Conservation (phyloP, 371 early-diverging fungal genomes). For the Mucor sp. region DNA sequence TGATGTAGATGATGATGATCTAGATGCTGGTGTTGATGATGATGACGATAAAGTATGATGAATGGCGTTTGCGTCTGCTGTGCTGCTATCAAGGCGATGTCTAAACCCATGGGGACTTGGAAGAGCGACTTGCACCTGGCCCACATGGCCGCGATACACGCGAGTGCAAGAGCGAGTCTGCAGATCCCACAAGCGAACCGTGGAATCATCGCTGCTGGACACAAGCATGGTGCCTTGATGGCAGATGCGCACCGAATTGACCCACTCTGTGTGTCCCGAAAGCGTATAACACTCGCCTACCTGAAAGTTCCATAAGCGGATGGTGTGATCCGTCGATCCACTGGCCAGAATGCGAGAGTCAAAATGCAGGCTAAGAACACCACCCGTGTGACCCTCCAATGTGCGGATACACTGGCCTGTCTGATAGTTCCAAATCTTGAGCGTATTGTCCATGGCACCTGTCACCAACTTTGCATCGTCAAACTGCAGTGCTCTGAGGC, state of each 20-base stretch:
- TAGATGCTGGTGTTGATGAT: background rate
- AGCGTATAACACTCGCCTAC: slow-evolving; percentile 79
- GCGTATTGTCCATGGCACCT: slow-evolving; percentile 89
- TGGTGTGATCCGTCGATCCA: slow-evolving; percentile 85
- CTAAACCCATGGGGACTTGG: slow-evolving; percentile 50
- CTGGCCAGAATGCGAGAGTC: slow-evolving; percentile 77
- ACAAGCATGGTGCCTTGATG: slow-evolving; percentile 66
- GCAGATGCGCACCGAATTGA: slow-evolving; percentile 80
- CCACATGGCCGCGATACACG: slow-evolving; percentile 77
- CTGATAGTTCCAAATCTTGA: slow-evolving; percentile 96
- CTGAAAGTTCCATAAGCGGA: slow-evolving; percentile 90
- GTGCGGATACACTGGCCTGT: slow-evolving; percentile 87
- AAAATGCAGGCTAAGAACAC: slow-evolving; percentile 87
- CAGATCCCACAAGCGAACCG: slow-evolving; percentile 85
- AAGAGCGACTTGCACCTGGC: slow-evolving; percentile 72
- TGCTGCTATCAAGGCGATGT: slow-evolving; percentile 27
- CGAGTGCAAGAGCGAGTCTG: slow-evolving; percentile 66
- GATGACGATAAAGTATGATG: too few relatives aligned
- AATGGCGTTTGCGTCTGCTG: background rate
- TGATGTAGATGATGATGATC: background rate
- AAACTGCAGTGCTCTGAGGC: slow-evolving; percentile 87
- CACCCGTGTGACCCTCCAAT: slow-evolving; percentile 81
- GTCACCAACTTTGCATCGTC: slow-evolving; percentile 83
- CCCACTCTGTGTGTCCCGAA: slow-evolving; percentile 84
- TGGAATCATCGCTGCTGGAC: slow-evolving; percentile 83